phyloP scores from a whole-genome alignment of 2,329 filamentous ascomycete species.

The Trematosphaeria pertusa region DNA sequence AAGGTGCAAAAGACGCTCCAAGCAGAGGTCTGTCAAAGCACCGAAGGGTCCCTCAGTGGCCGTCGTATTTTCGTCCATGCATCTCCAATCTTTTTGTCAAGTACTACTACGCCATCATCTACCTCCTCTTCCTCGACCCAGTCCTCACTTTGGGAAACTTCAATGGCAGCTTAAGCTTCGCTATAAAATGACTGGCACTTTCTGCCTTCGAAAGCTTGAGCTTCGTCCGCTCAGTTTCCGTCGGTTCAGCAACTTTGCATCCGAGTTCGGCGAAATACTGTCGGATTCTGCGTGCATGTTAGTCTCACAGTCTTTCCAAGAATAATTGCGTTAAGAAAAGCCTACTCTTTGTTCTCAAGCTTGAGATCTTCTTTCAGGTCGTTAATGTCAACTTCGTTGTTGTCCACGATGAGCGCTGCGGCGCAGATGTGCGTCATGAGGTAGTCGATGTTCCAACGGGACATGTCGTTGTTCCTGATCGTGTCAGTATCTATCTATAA shows the following conservation, averaged over 20 bases:
- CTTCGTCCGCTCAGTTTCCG: slow-evolving; percentile 57
- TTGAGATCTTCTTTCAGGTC: slow-evolving; percentile 75
- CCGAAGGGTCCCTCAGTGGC: too few species aligned
- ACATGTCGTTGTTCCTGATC: slow-evolving; percentile 58
- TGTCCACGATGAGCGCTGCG: slow-evolving; percentile 74
- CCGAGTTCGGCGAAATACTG: slow-evolving; percentile 81
- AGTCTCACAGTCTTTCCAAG: slow-evolving; percentile 1
- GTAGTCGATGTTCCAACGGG: slow-evolving; percentile 75
- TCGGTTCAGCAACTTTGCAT: slow-evolving; percentile 62
- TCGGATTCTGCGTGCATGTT: slow-evolving; percentile 55
- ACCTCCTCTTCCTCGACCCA: slow-evolving; percentile 25
- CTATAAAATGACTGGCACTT: slow-evolving; percentile 67
- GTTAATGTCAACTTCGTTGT: slow-evolving; percentile 74
- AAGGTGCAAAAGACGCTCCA: too few species aligned
- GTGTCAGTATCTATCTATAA: slow-evolving; percentile 18
- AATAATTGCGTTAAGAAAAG: neutral
- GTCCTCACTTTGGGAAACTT: slow-evolving; percentile 73
- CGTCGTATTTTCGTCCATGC: neutral
- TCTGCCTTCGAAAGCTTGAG: slow-evolving; percentile 67
- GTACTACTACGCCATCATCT: slow-evolving; percentile 4
- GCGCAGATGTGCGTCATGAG: slow-evolving; percentile 76
- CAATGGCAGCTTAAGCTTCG: slow-evolving; percentile 77
- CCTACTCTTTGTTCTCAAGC: slow-evolving; percentile 70
- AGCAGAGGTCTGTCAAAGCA: too few species aligned
- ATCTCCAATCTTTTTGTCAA: too few species aligned